Conservation (phyloP, 2,329 filamentous ascomycete genomes). For the Akanthomyces uredinophilus region DNA sequence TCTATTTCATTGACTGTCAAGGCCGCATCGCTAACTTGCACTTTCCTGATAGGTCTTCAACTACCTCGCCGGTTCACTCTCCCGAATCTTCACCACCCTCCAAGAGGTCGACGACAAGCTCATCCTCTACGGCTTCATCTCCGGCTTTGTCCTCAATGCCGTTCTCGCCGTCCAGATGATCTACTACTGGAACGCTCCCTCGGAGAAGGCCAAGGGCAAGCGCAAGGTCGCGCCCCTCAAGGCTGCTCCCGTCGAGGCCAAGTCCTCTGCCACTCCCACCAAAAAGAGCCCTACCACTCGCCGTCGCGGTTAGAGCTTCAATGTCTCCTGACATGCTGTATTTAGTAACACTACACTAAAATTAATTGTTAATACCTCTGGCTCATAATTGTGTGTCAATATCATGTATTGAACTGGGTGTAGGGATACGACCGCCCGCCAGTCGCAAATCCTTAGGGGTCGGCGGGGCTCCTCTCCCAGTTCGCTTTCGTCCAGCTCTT, state of each 20-base stretch:
- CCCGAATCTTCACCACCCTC: conserved; percentile 94
- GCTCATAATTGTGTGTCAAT: background rate
- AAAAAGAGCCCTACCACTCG: conserved; percentile 41
- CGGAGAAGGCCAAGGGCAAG: conserved; percentile 41
- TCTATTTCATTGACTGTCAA: too few species aligned
- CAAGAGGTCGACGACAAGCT: conserved; percentile 96
- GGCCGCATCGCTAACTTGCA: background rate
- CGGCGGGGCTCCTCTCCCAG: too few species aligned
- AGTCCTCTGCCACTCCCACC: conserved; percentile 28
- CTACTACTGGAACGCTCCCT: conserved; percentile 85
- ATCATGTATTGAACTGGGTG: background rate
- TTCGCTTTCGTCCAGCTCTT: background rate
- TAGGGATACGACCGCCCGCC: background rate
- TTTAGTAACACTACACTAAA: background rate
- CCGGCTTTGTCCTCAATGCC: conserved; percentile 83
- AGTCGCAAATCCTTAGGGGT: too few species aligned
- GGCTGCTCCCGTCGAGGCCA: conserved; percentile 20
- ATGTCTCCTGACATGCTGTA: too few species aligned
- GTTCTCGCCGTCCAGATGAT: conserved; percentile 86
- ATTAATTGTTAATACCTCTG: background rate
- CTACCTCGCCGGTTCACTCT: conserved; percentile 87
- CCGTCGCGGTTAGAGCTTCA: conserved; percentile 32
- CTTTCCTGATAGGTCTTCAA: conserved; percentile 74
- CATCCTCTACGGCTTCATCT: conserved; percentile 91
- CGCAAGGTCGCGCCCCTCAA: conserved; percentile 29